Conservation (phyloP, 768 basidiomycete genomes). For the Pleurotus pulmonarius region DNA sequence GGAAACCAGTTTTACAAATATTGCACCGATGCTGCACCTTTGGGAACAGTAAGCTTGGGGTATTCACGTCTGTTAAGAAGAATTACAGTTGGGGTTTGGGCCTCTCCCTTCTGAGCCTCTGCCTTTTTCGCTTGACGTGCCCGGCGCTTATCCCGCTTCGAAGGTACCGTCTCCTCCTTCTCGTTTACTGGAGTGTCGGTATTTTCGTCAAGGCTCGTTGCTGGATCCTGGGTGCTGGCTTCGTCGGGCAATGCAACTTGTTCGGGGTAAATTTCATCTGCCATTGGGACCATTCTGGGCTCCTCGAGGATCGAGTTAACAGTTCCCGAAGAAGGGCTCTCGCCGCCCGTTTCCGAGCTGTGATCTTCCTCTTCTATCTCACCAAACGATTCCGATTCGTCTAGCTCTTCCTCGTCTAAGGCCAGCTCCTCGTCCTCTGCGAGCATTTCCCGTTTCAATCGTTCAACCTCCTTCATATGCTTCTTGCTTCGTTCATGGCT, state of each 20-base stretch:
- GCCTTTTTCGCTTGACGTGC: constrained; percentile 75
- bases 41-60: not conserved
- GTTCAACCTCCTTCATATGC: constrained; percentile 85
- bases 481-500: constrained; percentile 96
- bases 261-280: too few relatives aligned
- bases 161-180: constrained; percentile 21
- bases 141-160: constrained; percentile 82
- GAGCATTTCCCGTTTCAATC: constrained; percentile 72
- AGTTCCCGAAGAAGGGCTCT: too few relatives aligned
- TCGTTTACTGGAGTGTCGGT: constrained; percentile 8
- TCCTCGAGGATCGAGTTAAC: too few relatives aligned
- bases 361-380: not conserved
- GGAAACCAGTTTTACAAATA: constrained; percentile 59
- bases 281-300: too few relatives aligned
- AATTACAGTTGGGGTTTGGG: constrained; percentile 17
- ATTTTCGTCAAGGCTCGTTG: not conserved
- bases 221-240: not conserved
- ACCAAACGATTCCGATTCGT: constrained; percentile 13
- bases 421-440: constrained; percentile 68
- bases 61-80: not conserved
- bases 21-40: constrained; percentile 51
- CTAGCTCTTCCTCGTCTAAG: constrained; percentile 33
- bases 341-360: too few relatives aligned
- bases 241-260: too few relatives aligned
- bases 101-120: constrained; percentile 15